Base-by-base conservation (phyloP, 768 basidiomycete genomes). In the Scleroderma bovista region DNA sequence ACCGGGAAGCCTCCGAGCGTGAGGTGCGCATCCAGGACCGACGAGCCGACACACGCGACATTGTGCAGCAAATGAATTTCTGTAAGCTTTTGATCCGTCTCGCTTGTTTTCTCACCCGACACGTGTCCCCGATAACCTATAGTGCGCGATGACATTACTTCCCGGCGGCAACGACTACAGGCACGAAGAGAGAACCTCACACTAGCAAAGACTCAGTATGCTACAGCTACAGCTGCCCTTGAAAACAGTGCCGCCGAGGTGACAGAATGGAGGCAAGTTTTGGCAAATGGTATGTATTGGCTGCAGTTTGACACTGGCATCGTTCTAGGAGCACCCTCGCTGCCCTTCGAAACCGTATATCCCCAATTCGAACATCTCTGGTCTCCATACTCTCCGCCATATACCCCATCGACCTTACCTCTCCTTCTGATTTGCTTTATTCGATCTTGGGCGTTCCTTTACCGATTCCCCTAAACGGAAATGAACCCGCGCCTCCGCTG, bases 351-450 rank as follows among this genome's bases (percentile, higher is more conserved):
- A 69, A 70, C 40, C 73, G 69, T 42, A 69, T 89, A 49, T 59
- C 70, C 6, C 72, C 78, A 19, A 76, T 75, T 42, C 80, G 84
- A 50, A 83, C 78, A 31, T 76, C 77, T 7, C 77, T 90, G 46
- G 72, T 93, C 51, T 81, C 84, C 16, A 77, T 75, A 12, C 77
- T 96, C 40, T 80, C 87, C 36, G 70, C 73, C 12, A 85, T 95
- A 57, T 97, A 86, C 67, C 93, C 94, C 20, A 95, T 99, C 58
- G 88, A 91, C 47, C 83, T 95, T 16, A 75, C 83, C 42, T 86
- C 87, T 11, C 75, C 93, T 12, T 81, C 88, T 5, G 85, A 92
- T 58, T 73, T 98, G n/a, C 79, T 96, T 24, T 99, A 88, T 66
- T 83, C 88, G 12, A 90, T 99, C 63, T 72, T 93, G 44, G 76